Conservation (phyloP, 805 yeast genomes). For the Candida michaelii region DNA sequence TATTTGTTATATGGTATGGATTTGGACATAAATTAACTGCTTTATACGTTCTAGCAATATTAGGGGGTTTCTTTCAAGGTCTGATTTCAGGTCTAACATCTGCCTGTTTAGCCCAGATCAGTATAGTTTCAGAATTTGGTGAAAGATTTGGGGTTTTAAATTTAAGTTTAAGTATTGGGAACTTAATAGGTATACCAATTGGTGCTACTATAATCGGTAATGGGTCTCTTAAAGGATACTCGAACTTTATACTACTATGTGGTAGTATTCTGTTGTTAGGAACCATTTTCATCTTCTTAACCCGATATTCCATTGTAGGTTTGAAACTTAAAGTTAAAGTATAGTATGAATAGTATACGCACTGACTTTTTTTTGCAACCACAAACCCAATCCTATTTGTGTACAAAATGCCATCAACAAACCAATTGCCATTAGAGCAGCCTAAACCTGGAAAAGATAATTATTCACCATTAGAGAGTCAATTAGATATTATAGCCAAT, state of each 20-base stretch:
- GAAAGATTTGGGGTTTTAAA: constrained; percentile 35
- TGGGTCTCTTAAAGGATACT: constrained; percentile 26
- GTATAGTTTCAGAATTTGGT: constrained; percentile 40
- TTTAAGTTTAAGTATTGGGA: constrained; percentile 27
- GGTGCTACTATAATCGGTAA: constrained; percentile 30
- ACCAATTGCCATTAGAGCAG: neutral
- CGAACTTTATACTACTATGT: constrained; percentile 30
- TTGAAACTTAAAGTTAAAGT: constrained; percentile 22
- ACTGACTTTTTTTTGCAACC: constrained; percentile 9
- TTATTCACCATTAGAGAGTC: constrained; percentile 12
- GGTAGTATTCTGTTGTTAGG: constrained; percentile 30
- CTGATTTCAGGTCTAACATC: constrained; percentile 37
- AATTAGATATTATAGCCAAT: constrained; percentile 24
- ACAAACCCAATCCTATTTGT: neutral
- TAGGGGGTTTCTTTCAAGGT: constrained; percentile 36
- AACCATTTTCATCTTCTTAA: constrained; percentile 24
- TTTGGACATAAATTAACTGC: constrained; percentile 26
- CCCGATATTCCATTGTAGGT: constrained; percentile 24
- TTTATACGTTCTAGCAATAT: constrained; percentile 30
- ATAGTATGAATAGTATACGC: constrained; percentile 2
- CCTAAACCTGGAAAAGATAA: neutral
- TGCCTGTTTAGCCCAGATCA: constrained; percentile 59
- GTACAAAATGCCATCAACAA: constrained; percentile 2
- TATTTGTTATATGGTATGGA: constrained; percentile 35
- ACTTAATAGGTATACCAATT: constrained; percentile 28